Evolutionary conservation across 495 filamentous ascomycete species (phyloP), one percentile per base, ranked within the genome.

Genomic region (Tetracladium setigerum): DNA sequence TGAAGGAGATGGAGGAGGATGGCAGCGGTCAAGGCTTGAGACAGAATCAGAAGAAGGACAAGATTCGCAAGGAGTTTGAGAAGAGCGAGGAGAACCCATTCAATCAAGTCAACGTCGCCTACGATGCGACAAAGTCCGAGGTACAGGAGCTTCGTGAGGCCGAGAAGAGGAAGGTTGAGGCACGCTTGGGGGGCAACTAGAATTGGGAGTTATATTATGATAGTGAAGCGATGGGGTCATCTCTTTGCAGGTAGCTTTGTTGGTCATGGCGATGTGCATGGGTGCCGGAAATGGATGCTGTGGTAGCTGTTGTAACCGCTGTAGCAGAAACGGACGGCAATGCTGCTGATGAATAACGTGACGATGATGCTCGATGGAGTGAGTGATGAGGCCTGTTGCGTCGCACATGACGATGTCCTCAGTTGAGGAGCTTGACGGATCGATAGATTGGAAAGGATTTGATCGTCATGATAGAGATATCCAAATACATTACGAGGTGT

Each of bases 21-120:
- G 72, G 72, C 16, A 73, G 58, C 44, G 73, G 81, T 31, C 77
- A 81, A 46, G 89, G 86, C 1, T 63, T 96, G 59, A 70, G 89
- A 38, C 71, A 82, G 48, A 76, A 89, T 56, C 86, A 95, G 79
- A 82, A 84, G 64, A 74, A 84, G 38, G 85, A 92, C 53, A 66
- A 79, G 48, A 82, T 92, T 40, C 61, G 71, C 52, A 90, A 91
- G 71, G 94, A 97, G 68, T 98, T 95, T 62, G 79, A 89, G 63
- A 91, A 87, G 69, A 83, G 82, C 59, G 79, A 82, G 4, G 92
- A 97, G 62, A 97, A 97, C 61, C 92, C 92, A 33, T 90, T 95
- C 63, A 95, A 92, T 64, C 87, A 94, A 57, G 78, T 76, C 12
- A 72, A 73, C 48, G 84, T 81, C 7, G 62, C 66, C 15, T 86